Percentiles rank a stretch among this genome's conserved stretches.
These are phyloP conservation scores for Ulmus americana DNA, from an alignment of 331 rosid genomes.

Conservation along the genomic window DNA sequence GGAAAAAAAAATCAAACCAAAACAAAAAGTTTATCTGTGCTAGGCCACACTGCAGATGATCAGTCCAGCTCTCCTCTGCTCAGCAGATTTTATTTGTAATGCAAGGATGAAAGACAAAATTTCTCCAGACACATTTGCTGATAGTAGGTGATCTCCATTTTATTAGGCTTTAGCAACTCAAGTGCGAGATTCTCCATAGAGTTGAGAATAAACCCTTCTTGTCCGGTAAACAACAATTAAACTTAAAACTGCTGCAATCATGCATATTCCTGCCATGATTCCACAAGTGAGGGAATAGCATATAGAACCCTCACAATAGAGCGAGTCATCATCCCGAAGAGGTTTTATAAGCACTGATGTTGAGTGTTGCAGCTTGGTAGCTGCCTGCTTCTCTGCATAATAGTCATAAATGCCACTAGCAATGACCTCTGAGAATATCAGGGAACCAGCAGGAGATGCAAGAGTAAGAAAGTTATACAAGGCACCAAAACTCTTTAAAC, in stretches of 20 bases:
- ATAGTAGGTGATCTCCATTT: slow-evolving; percentile 4
- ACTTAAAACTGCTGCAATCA: slow-evolving; percentile 49
- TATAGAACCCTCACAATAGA: slow-evolving; percentile 40
- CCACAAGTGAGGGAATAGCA: slow-evolving; percentile 64
- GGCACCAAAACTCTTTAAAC: slow-evolving; percentile 65
- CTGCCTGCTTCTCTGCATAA: slow-evolving; percentile 58
- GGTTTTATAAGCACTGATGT: slow-evolving; percentile 8
- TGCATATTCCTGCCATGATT: slow-evolving; percentile 56
- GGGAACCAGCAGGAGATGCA: slow-evolving; percentile 59
- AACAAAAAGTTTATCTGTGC: not conserved
- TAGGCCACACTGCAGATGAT: not conserved
- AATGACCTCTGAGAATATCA: slow-evolving; percentile 54
- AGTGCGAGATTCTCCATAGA: slow-evolving; percentile 37
- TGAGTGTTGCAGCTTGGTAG: slow-evolving; percentile 6
- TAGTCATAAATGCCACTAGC: slow-evolving; percentile 62
- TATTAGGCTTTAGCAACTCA: slow-evolving; percentile 14
- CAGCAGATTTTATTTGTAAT: not conserved
- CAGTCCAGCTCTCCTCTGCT: not conserved
- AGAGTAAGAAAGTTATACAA: slow-evolving; percentile 56
- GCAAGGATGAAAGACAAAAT: not conserved
- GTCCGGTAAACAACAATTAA: slow-evolving; percentile 56
- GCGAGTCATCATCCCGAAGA: slow-evolving; percentile 18
- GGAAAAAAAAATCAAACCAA: not conserved
- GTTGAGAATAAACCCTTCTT: slow-evolving; percentile 55
- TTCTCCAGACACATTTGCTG: slow-evolving; percentile 1